These are phyloP conservation scores for Myriosclerotinia scirpicola DNA, from an alignment of 2,329 filamentous ascomycete species.

Conservation along the genomic window DNA sequence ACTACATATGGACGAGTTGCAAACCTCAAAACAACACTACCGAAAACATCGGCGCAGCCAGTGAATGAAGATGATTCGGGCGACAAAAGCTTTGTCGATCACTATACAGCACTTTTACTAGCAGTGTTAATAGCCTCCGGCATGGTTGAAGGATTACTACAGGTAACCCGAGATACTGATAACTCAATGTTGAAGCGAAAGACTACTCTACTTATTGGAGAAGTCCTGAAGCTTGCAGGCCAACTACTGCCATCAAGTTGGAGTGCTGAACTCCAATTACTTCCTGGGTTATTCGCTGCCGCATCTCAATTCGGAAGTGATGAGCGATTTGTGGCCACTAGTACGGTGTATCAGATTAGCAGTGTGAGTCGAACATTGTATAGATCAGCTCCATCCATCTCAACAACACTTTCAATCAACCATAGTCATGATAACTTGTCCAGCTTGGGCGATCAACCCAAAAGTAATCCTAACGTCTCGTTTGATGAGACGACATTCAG, in stretches of 20 bases:
- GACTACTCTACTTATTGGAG: slow-evolving; percentile 84
- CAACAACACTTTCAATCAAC: slow-evolving; percentile 32
- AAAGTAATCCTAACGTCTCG: slow-evolving; percentile 50
- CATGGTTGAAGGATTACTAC: slow-evolving; percentile 61
- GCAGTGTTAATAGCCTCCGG: slow-evolving; percentile 83
- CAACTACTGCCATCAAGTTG: slow-evolving; percentile 78
- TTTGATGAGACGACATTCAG: slow-evolving; percentile 64
- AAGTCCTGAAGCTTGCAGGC: slow-evolving; percentile 86
- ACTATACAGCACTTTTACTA: slow-evolving; percentile 87
- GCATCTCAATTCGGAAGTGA: slow-evolving; percentile 72
- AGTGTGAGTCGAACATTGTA: slow-evolving; percentile 93
- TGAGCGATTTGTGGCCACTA: slow-evolving; percentile 75
- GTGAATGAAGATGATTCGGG: slow-evolving; percentile 62
- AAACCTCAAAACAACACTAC: slow-evolving; percentile 65
- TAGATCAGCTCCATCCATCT: slow-evolving; percentile 61
- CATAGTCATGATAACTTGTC: slow-evolving; percentile 48
- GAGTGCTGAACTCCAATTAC: slow-evolving; percentile 81
- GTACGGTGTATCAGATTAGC: slow-evolving; percentile 96
- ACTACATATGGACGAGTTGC: slow-evolving; percentile 97
- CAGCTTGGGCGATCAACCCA: slow-evolving; percentile 57
- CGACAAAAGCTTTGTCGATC: slow-evolving; percentile 84
- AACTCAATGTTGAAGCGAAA: slow-evolving; percentile 77
- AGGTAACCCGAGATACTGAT: slow-evolving; percentile 66
- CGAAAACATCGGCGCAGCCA: slow-evolving; percentile 51
- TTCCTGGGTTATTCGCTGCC: slow-evolving; percentile 80